A percentile compares a stretch with the other conserved stretches of the same genome.
Evolutionary conservation across 768 basidiomycete genomes (phyloP).

Genomic region (Pulveroboletus sp.): DNA sequence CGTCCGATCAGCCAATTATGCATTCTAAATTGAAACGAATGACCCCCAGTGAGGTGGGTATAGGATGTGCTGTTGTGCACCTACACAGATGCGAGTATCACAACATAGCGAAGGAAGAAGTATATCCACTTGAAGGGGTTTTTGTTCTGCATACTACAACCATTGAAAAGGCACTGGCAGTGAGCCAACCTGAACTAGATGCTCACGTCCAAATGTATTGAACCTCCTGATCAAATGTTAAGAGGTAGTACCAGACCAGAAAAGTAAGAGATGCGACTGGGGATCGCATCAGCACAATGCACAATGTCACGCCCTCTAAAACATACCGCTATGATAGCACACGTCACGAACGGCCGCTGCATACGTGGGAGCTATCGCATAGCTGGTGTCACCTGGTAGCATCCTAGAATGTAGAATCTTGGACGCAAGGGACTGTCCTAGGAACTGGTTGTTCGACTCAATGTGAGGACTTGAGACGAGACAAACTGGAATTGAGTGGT

Average conservation of each 20-base stretch:
- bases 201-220: conserved; percentile 23
- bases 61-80: neutral
- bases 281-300: neutral
- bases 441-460: too few relatives aligned
- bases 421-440: neutral
- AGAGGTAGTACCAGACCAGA: neutral
- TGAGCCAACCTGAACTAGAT: neutral
- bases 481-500: too few relatives aligned
- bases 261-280: conserved; percentile 16
- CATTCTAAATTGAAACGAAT: conserved; percentile 1
- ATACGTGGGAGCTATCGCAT: neutral
- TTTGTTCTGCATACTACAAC: conserved; percentile 20
- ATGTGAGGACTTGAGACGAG: too few relatives aligned
- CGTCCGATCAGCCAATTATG: conserved; percentile 11
- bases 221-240: conserved; percentile 18
- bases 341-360: conserved; percentile 5
- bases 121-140: conserved; percentile 29
- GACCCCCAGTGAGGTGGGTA: neutral
- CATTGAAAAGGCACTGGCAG: neutral
- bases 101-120: conserved; percentile 25
- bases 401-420: neutral
- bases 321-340: conserved; percentile 11
- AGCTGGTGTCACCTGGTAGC: neutral
- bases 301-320: neutral
- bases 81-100: conserved; percentile 19